phyloP scores from a whole-genome alignment of 2,329 filamentous ascomycete genomes.

The Purpureocillium lavendulum region DNA sequence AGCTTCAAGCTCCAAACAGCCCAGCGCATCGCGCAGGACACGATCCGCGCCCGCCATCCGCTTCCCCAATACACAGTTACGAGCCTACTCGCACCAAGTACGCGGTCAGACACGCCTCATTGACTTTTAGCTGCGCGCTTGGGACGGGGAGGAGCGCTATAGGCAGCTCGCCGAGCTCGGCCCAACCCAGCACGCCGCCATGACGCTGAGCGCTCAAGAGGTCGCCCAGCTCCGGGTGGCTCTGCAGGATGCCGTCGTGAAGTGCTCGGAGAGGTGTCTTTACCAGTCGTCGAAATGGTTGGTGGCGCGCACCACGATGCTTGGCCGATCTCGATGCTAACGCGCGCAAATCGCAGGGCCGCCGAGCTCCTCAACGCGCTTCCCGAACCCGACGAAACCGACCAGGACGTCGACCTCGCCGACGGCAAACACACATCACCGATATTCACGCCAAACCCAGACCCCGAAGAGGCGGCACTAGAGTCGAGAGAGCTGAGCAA shows the following conservation, averaged over 20 bases:
- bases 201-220: conserved; percentile 49
- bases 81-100: too few species aligned
- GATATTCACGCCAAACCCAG: conserved; percentile 48
- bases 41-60: too few species aligned
- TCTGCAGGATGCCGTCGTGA: conserved; percentile 77
- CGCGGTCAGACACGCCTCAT: too few species aligned
- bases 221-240: conserved; percentile 60
- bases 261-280: conserved; percentile 88
- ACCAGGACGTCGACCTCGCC: conserved; percentile 28
- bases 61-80: too few species aligned
- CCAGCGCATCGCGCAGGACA: too few species aligned
- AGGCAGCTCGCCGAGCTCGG: neutral
- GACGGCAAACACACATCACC: conserved; percentile 33
- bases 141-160: too few species aligned
- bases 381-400: conserved; percentile 50
- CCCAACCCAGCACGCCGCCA: conserved; percentile 17
- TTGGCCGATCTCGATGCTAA: neutral
- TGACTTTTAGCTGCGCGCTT: too few species aligned
- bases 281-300: conserved; percentile 99
- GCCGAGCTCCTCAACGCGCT: conserved; percentile 88
- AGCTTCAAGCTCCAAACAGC: too few species aligned
- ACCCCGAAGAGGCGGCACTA: conserved; percentile 64
- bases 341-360: conserved; percentile 52
- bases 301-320: neutral
- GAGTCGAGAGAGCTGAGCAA: conserved; percentile 74